Evolutionary conservation across 441 rosid species (phyloP).

Genomic region (Melastoma candidum): DNA sequence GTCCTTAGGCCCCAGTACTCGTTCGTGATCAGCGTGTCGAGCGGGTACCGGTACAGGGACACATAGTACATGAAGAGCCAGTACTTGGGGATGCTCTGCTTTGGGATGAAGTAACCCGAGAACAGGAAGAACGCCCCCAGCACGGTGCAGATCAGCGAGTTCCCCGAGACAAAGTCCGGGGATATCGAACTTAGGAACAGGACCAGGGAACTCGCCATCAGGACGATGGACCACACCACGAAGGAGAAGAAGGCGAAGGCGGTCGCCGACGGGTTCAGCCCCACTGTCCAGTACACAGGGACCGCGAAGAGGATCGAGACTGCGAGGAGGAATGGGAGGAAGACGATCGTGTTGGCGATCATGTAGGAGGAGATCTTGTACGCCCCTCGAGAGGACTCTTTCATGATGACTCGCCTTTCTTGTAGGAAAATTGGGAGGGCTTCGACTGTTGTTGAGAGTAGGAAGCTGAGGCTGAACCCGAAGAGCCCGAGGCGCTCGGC

Average conservation of each 20-base stretch:
- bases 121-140: slow-evolving; percentile 56
- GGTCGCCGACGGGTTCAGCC: slow-evolving; percentile 37
- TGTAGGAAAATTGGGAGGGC: slow-evolving; percentile 60
- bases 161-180: slow-evolving; percentile 56
- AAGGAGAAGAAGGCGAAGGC: slow-evolving; percentile 43
- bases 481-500: slow-evolving; percentile 47
- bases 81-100: slow-evolving; percentile 51
- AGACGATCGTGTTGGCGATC: slow-evolving; percentile 55
- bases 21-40: slow-evolving; percentile 60
- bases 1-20: slow-evolving; percentile 65
- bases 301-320: slow-evolving; percentile 44
- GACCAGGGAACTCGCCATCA: slow-evolving; percentile 60
- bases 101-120: slow-evolving; percentile 66
- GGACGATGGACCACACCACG: slow-evolving; percentile 46
- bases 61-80: slow-evolving; percentile 70
- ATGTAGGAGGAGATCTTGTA: slow-evolving; percentile 55
- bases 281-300: slow-evolving; percentile 64
- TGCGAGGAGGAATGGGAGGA: slow-evolving; percentile 44
- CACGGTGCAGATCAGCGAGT: slow-evolving; percentile 57
- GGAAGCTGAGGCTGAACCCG: slow-evolving; percentile 59
- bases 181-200: slow-evolving; percentile 57
- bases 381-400: slow-evolving; percentile 54
- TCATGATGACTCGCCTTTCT: slow-evolving; percentile 58
- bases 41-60: slow-evolving; percentile 49
- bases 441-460: slow-evolving; percentile 62